Evolutionary conservation across 305 asterid species (phyloP).

Genomic region (Plantago rigida): DNA sequence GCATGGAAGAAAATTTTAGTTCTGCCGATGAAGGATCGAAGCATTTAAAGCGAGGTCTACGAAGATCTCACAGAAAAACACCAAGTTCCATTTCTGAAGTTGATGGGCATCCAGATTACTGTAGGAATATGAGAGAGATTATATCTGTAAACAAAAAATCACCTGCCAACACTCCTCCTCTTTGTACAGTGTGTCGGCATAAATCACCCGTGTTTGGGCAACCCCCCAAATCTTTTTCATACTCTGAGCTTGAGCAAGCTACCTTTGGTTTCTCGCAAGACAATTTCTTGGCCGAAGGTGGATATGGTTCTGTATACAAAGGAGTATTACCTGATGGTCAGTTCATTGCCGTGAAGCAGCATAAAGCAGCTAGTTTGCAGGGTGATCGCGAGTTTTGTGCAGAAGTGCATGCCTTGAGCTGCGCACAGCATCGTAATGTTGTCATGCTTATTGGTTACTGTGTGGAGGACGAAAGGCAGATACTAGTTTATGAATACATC

Average conservation of each 20-base stretch:
- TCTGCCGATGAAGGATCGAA: constrained; percentile 45
- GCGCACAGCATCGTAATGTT: constrained; percentile 89
- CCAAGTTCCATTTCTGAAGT: constrained; percentile 27
- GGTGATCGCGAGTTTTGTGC: constrained; percentile 88
- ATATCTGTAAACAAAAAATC: constrained; percentile 37
- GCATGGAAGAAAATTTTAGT: constrained; percentile 46
- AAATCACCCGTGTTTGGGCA: constrained; percentile 64
- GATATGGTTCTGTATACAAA: constrained; percentile 81
- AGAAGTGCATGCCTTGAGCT: constrained; percentile 78
- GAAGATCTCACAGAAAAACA: constrained; percentile 29
- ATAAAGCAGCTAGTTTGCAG: constrained; percentile 64
- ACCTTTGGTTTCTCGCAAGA: constrained; percentile 56
- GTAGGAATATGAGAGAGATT: constrained; percentile 52
- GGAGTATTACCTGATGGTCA: constrained; percentile 67
- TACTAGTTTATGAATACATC: constrained; percentile 74
- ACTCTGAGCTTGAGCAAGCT: constrained; percentile 62
- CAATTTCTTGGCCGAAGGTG: constrained; percentile 87
- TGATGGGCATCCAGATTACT: constrained; percentile 25
- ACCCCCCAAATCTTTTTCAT: constrained; percentile 63
- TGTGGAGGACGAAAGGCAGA: constrained; percentile 57
- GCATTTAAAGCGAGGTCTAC: constrained; percentile 28
- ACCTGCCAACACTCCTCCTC: constrained; percentile 67
- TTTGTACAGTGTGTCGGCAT: constrained; percentile 67
- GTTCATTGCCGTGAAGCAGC: constrained; percentile 74
- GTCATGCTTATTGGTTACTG: constrained; percentile 87